Evolutionary conservation across 78 protist species (phyloP), one percentile per base, ranked within the genome.

Genomic region (Acrasis kona): DNA sequence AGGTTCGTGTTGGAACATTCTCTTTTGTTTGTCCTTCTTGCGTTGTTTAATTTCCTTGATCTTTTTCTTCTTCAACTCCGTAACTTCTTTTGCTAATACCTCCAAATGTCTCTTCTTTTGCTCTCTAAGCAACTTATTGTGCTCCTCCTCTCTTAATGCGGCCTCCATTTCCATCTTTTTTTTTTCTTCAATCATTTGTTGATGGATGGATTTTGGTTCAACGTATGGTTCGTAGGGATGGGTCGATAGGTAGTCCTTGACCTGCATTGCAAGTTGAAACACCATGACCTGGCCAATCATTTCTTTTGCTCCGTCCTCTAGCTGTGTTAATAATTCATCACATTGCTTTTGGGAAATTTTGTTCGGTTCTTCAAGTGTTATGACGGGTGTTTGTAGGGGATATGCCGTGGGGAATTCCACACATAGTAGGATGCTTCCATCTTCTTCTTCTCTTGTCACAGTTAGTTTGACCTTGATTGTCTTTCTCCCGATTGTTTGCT

Each of bases 151-250:
- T 50, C 19, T 19, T 50, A n/a, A 19, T 50, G 19, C 61, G 19
- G 19, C 61, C 19, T 67, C 71, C 19, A 28, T 19, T 28, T 67
- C 32, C 19, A 28, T 19, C 19, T 67, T 19, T 19, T 67, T 31
- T 67, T 67, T 19, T 67, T 67, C 71, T 67, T 67, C 71, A 67
- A 67, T n/a, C 71, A 67, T 67, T 31, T 67, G 19, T 19, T 19
- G 19, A 67, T 67, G 32, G 19, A 12, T 28, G 19, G 71, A 28
- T 19, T 67, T 50, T 50, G n/a, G n/a, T 50, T 50, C 61, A 50
- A n/a, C 19, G 61, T 19, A n/a, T 50, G 34, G 19, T 19, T 50
- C 19, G 61, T n/a, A 50, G 19, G 34, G 19, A 50, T 19, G 19
- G 19, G 19, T n/a, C 61, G 19, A 50, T 50, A n/a, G 19, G 19